phyloP scores from a whole-genome alignment of 1,139 yeast species.

The Yamadazyma siamensis region DNA sequence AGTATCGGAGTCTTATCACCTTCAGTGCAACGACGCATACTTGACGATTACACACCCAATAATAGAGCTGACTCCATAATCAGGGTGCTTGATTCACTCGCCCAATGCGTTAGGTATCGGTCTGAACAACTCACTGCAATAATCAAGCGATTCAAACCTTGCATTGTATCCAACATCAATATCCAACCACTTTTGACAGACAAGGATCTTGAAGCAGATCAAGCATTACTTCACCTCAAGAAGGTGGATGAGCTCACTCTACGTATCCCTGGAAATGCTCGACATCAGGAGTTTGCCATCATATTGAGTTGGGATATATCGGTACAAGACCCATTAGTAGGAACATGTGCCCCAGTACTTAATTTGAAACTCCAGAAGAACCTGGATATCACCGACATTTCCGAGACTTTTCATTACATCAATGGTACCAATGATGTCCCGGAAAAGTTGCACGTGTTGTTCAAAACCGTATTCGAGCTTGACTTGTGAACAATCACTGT shows the following conservation, averaged over 20 bases:
- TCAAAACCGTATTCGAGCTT: conserved; percentile 21
- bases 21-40: too few relatives aligned
- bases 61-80: conserved; percentile 27
- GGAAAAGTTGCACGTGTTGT: conserved; percentile 21
- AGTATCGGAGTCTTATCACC: conserved; percentile 14
- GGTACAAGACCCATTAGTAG: conserved; percentile 20
- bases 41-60: conserved; percentile 27
- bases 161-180: conserved; percentile 1
- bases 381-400: conserved; percentile 16
- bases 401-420: conserved; percentile 14
- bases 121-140: too few relatives aligned
- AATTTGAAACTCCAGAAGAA: conserved; percentile 10
- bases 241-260: conserved; percentile 2
- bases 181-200: not conserved
- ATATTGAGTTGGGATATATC: conserved; percentile 28
- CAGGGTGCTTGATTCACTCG: conserved; percentile 32
- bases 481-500: conserved; percentile 1
- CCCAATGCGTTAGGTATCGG: too few relatives aligned
- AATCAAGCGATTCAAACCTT: not conserved
- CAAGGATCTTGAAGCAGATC: not conserved
- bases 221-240: not conserved
- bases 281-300: too few relatives aligned
- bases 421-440: conserved; percentile 25
- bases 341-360: conserved; percentile 26
- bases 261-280: conserved; percentile 11